phyloP scores from a whole-genome alignment of 768 basidiomycete species.

The Russula abietina region DNA sequence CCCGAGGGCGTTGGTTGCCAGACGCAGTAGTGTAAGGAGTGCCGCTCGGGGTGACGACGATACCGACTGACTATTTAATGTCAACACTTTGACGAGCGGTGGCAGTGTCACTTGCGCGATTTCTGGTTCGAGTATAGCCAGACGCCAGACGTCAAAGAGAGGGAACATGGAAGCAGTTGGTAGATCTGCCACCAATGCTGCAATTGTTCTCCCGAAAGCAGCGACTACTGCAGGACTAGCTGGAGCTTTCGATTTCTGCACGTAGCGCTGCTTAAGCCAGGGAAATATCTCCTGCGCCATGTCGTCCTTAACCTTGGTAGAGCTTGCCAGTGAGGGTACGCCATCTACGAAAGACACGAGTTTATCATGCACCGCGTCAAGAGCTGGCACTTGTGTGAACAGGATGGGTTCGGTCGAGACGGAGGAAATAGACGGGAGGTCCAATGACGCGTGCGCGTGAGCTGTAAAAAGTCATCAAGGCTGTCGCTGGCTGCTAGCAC shows the following conservation, averaged over 20 bases:
- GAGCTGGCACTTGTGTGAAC: slow-evolving; percentile 61
- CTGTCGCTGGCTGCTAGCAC: not conserved
- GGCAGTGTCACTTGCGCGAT: slow-evolving; percentile 34
- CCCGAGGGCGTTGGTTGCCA: slow-evolving; percentile 64
- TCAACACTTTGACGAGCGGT: slow-evolving; percentile 43
- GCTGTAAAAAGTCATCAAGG: slow-evolving; percentile 38
- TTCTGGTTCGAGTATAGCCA: slow-evolving; percentile 59
- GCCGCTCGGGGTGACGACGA: slow-evolving; percentile 36
- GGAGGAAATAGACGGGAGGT: slow-evolving; percentile 53
- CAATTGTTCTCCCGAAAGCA: slow-evolving; percentile 38
- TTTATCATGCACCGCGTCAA: slow-evolving; percentile 60
- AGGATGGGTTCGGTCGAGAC: slow-evolving; percentile 71
- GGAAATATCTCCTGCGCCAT: slow-evolving; percentile 48
- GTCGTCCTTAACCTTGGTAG: slow-evolving; percentile 40
- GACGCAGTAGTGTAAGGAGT: slow-evolving; percentile 60
- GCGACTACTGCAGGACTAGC: slow-evolving; percentile 27
- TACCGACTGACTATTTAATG: slow-evolving; percentile 29
- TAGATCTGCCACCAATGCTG: slow-evolving; percentile 40
- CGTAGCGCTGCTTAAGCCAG: slow-evolving; percentile 59
- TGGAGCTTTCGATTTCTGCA: slow-evolving; percentile 26
- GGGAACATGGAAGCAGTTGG: slow-evolving; percentile 64
- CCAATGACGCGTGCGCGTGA: slow-evolving; percentile 63
- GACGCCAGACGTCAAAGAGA: slow-evolving; percentile 74
- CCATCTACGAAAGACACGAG: slow-evolving; percentile 56
- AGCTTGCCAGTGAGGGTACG: slow-evolving; percentile 33